Base-by-base conservation (phyloP, 108 stramenopile genomes). In the Pseudonitzschia pungens region DNA sequence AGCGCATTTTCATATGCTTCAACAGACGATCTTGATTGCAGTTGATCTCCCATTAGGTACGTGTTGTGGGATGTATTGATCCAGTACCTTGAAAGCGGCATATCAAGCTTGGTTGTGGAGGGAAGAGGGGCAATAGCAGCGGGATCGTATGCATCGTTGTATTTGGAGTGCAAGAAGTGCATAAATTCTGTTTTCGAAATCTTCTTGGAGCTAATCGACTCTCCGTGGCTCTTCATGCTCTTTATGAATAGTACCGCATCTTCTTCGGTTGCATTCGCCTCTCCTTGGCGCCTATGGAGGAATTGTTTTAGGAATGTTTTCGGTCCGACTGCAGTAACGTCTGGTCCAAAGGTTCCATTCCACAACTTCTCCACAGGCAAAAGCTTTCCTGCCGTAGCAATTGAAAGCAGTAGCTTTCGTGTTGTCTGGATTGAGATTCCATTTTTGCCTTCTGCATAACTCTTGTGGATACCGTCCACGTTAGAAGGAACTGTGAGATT, bases 61-160 rank as follows among this genome's bases (percentile, higher is more conserved):
- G 98, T 97, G 67, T 99, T 99, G 91, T 99, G 99, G 48, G 87
- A 86, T 5, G 94, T 89, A 58, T 96, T 93, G 73, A 98, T 93
- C 84, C 86, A 98, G 74, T 98, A 99, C 50, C 93, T 69, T 18
- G 91, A 86, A 24, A 99, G 77, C 11, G 96, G 92, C 32, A 74
- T 66, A 36, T 77, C 87, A 90, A 87, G 71, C 59, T 76, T 68
- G 4, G 65, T 9, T 16, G 20, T 27, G 28, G 54, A 40, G 9
- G 45, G 45, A 55, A 86, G 78, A 18, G 84, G 73, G 41, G 52
- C 62, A 48, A 57, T 42, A 36, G 71, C 73, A 26, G 63, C 64
- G 16, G 93, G 93, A 73, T 90, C 82, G 65, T 76, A 91, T 9
- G 86, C 81, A 70, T 82, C 83, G 64, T 94, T 94, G 26, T 65